Base-by-base conservation (phyloP, 2,329 filamentous ascomycete genomes). In the Diaporthe capsici region DNA sequence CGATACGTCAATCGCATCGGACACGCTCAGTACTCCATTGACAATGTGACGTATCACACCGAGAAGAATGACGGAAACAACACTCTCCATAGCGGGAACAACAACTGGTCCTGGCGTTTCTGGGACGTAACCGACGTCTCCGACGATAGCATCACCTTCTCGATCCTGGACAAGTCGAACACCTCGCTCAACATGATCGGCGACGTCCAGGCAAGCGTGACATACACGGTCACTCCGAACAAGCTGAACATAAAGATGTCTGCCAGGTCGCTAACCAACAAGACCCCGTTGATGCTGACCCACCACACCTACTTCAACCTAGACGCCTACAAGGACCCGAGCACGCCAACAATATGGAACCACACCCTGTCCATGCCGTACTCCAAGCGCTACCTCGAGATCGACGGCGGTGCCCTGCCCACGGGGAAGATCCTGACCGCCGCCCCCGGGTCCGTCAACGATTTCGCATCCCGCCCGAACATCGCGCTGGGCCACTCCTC, bases 221-320 rank as follows among this genome's bases (percentile, higher is more conserved):
- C 90, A 3, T 93, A 93, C 83, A 92, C 88, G 60, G 84, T 93
- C 78, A 86, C 85, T 2, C 87, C 88, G 13, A 86, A 88, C 80
- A 87, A 86, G 20, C 92, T 90, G 88, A 86, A 89, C 78, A 88
- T 92, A 81, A 89, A 88, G 82, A 92, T 93, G 84, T 84, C 88
- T 51, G 91, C 91, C 28, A 85, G 87, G 49, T 87, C 90, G 15
- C 87, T 89, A 17, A 89, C 85, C n/a, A 80, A 81, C 37, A 83
- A 82, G 79, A 86, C 86, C 6, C 86, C 91, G 1, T 88, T 93
- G 81, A 92, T 93, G 89, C 85, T 93, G 57, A 91, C 89, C 44
- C 91, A 91, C 58, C 92, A 93, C 83, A 90, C 90, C 67, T 93
- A 93, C 86, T 93, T 92, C 89, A 93, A 93, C 83, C 86, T 93